Evolutionary conservation across 345 rosid species (phyloP).

Genomic region (Murraya paniculata): DNA sequence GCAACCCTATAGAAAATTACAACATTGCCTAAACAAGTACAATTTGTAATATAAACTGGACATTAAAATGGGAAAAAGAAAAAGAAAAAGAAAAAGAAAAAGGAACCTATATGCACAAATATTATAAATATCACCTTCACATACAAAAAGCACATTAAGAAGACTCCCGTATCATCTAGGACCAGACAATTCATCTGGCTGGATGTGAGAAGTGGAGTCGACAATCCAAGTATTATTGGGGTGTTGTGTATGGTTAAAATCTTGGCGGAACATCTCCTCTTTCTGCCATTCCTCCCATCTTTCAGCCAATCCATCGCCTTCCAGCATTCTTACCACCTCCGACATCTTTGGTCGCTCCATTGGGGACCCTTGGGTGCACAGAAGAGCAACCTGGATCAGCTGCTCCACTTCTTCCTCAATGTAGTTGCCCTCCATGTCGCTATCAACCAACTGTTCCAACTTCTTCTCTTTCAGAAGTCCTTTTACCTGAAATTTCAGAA

Average conservation of each 20-base stretch:
- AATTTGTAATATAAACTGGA: constrained; percentile 20
- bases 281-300: constrained; percentile 98
- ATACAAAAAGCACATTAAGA: constrained; percentile 18
- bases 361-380: constrained; percentile 76
- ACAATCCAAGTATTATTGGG: constrained; percentile 51
- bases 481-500: constrained; percentile 62
- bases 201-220: constrained; percentile 59
- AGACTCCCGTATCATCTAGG: constrained; percentile 59
- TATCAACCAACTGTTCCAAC: constrained; percentile 69
- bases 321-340: constrained; percentile 91
- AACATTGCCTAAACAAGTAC: constrained; percentile 16
- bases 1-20: constrained; percentile 34
- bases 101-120: constrained; percentile 38
- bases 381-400: constrained; percentile 79
- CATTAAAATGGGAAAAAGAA: neutral
- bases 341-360: constrained; percentile 92
- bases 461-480: constrained; percentile 81
- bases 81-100: neutral
- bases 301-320: constrained; percentile 87
- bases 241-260: constrained; percentile 36
- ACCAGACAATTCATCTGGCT: constrained; percentile 71
- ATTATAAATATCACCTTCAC: constrained; percentile 9
- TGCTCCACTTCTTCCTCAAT: constrained; percentile 66
- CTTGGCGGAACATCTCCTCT: constrained; percentile 66
- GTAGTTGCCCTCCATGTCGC: constrained; percentile 60